phyloP scores from a whole-genome alignment of 805 yeast genomes.

The Isabelozyma rhagii region DNA sequence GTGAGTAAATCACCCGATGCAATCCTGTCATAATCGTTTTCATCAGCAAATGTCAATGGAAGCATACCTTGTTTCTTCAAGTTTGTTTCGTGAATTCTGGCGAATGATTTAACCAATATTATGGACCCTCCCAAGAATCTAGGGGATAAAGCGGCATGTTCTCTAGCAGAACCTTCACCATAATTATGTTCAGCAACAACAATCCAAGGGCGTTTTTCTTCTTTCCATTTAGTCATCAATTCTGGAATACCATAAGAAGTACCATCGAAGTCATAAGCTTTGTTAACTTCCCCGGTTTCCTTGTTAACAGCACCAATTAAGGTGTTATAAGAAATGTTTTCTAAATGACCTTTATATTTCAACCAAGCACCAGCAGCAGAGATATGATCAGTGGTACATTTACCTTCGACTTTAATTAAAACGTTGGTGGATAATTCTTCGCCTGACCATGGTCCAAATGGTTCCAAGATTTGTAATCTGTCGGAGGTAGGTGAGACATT shows the following conservation, averaged over 20 bases:
- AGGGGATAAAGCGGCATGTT: constrained; percentile 96
- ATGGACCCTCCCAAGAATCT: constrained; percentile 90
- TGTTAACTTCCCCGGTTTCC: constrained; percentile 95
- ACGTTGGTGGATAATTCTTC: constrained; percentile 75
- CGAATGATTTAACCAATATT: constrained; percentile 90
- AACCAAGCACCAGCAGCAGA: constrained; percentile 99
- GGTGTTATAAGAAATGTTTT: constrained; percentile 92
- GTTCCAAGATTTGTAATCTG: constrained; percentile 86
- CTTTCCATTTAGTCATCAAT: constrained; percentile 93
- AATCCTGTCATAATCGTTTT: constrained; percentile 80
- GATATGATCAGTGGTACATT: constrained; percentile 97
- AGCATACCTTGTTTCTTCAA: constrained; percentile 97
- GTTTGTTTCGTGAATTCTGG: constrained; percentile 97
- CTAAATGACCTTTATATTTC: constrained; percentile 96
- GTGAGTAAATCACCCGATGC: constrained; percentile 74
- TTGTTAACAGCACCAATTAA: constrained; percentile 95
- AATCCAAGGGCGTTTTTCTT: constrained; percentile 80
- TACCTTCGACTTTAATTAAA: constrained; percentile 89
- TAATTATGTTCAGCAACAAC: constrained; percentile 97
- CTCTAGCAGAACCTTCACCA: constrained; percentile 99
- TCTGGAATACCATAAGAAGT: constrained; percentile 83
- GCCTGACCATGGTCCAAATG: constrained; percentile 84
- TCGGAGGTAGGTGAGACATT: constrained; percentile 85
- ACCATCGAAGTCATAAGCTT: constrained; percentile 84
- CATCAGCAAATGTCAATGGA: constrained; percentile 90